phyloP scores from a whole-genome alignment of 345 rosid genomes.

The Triadica sebifera region DNA sequence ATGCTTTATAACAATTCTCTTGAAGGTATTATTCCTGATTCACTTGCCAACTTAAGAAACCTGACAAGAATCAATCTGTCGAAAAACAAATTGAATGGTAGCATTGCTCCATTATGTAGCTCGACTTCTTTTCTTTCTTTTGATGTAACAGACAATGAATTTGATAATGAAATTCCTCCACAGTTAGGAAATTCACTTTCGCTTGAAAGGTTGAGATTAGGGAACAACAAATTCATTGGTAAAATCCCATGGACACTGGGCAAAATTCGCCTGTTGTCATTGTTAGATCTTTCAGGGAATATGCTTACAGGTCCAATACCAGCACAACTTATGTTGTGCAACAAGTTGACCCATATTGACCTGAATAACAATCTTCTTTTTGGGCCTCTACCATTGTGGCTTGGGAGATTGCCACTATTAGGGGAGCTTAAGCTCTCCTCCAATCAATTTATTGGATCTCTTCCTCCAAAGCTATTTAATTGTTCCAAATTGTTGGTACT shows the following conservation, averaged over 20 bases:
- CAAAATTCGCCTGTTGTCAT: conserved; percentile 53
- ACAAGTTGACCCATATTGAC: conserved; percentile 72
- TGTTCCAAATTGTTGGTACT: conserved; percentile 69
- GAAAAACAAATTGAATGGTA: conserved; percentile 69
- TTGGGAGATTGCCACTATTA: conserved; percentile 56
- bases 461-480: conserved; percentile 65
- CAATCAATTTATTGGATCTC: conserved; percentile 58
- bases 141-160: conserved; percentile 70
- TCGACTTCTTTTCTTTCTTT: conserved; percentile 71
- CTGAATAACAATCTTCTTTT: conserved; percentile 76
- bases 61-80: conserved; percentile 83
- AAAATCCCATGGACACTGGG: conserved; percentile 79
- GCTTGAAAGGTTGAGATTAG: conserved; percentile 82
- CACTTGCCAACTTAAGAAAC: conserved; percentile 56
- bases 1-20: conserved; percentile 96
- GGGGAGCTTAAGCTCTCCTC: conserved; percentile 85
- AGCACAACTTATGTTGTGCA: conserved; percentile 61
- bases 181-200: conserved; percentile 67
- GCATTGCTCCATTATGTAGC: conserved; percentile 59
- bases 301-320: conserved; percentile 70
- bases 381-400: conserved; percentile 70
- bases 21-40: conserved; percentile 61
- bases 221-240: conserved; percentile 70
- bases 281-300: conserved; percentile 75
- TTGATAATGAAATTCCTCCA: conserved; percentile 64